These are phyloP conservation scores for Metschnikowia kunwiensis DNA, from an alignment of 805 yeast genomes.

Conservation along the genomic window DNA sequence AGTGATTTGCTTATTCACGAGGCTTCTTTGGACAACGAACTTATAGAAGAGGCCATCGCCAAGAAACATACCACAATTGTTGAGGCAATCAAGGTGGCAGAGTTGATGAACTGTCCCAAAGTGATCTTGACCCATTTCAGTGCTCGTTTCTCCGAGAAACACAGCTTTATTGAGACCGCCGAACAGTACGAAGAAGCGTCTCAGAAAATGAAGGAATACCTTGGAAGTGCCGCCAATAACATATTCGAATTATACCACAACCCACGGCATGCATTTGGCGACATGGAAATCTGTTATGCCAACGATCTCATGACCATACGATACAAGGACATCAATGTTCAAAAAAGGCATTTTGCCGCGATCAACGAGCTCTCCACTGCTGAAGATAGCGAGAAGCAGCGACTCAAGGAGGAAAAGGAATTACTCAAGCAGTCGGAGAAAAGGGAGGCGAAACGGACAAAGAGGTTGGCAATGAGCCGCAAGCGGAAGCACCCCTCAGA, in stretches of 20 bases:
- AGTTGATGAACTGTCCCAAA: conserved; percentile 67
- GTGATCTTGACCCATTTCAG: conserved; percentile 87
- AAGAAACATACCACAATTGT: conserved; percentile 87
- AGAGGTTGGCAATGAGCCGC: conserved; percentile 23
- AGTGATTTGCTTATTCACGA: conserved; percentile 87
- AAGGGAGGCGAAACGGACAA: conserved; percentile 34
- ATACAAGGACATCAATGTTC: conserved; percentile 26
- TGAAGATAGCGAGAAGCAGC: conserved; percentile 20
- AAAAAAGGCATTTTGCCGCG: conserved; percentile 23
- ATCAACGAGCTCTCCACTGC: conserved; percentile 24
- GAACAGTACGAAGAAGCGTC: conserved; percentile 24
- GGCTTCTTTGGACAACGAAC: conserved; percentile 82
- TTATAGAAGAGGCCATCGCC: conserved; percentile 70
- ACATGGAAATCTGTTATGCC: conserved; percentile 39
- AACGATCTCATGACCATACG: conserved; percentile 38
- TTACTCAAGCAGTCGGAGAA: conserved; percentile 28
- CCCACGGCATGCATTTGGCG: conserved; percentile 20
- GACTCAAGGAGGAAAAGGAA: conserved; percentile 23
- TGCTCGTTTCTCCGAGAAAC: conserved; percentile 62
- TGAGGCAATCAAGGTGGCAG: conserved; percentile 75
- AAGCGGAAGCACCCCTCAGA: conserved; percentile 9
- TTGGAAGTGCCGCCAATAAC: conserved; percentile 26
- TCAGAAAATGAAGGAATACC: conserved; percentile 27
- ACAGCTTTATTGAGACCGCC: conserved; percentile 26
- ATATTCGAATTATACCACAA: conserved; percentile 19